Evolutionary conservation across 257 asterid species (phyloP).

Genomic region (Salvia rosmarinus): DNA sequence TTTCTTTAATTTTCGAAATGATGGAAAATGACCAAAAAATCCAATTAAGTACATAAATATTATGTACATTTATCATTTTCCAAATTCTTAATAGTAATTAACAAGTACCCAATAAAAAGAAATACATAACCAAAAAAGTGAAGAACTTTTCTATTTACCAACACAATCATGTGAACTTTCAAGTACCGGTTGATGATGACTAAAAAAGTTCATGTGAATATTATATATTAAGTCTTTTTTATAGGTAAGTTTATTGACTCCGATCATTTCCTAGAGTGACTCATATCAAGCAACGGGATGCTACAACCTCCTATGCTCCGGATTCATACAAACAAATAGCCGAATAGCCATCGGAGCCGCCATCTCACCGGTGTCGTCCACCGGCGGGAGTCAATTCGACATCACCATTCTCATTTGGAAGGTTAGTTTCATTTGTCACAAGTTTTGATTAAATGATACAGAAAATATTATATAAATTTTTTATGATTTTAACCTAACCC

Average conservation of each 20-base stretch:
- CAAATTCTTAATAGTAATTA: no score
- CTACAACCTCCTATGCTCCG: slow-evolving; percentile 82
- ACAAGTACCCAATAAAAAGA: neutral
- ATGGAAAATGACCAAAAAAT: no score
- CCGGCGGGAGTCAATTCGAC: slow-evolving; percentile 66
- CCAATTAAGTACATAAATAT: no score
- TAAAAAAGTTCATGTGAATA: neutral
- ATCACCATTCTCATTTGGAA: slow-evolving; percentile 88
- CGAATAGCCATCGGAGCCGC: slow-evolving; percentile 91
- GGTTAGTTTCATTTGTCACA: slow-evolving; percentile 37
- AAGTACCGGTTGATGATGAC: neutral
- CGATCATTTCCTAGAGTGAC: slow-evolving; percentile 59
- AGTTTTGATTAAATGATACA: neutral
- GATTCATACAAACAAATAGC: slow-evolving; percentile 82
- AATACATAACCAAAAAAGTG: neutral
- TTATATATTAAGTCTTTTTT: neutral
- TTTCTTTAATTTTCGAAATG: no score
- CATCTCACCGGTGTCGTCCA: slow-evolving; percentile 72
- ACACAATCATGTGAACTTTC: neutral
- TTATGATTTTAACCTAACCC: neutral
- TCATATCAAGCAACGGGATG: slow-evolving; percentile 92
- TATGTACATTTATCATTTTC: no score
- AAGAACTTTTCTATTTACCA: neutral
- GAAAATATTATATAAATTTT: neutral
- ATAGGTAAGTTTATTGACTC: neutral